A percentile compares a stretch with the other conserved stretches of the same genome.
Conservation (phyloP, 371 early-diverging fungal genomes). For the Mortierella sp. region DNA sequence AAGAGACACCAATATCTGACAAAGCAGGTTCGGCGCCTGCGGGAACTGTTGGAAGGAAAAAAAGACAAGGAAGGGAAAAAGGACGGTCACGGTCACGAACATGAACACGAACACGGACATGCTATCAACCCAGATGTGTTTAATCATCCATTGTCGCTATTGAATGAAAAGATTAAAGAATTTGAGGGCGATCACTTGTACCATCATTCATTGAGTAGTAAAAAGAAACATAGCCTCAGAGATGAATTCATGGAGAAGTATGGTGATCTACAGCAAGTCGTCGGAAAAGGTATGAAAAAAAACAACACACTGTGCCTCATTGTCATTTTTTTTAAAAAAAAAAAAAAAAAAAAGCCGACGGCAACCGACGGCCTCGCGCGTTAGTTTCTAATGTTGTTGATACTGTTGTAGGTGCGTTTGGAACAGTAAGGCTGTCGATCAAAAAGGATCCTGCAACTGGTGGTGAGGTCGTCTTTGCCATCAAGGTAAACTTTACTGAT, state of each 20-base stretch:
- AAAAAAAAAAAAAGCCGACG: background rate
- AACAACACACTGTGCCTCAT: background rate
- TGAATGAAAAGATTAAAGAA: constrained; percentile 35
- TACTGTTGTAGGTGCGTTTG: constrained; percentile 29
- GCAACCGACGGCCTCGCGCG: too few species aligned
- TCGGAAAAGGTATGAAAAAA: constrained; percentile 50
- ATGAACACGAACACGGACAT: background rate
- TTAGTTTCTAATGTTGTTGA: background rate
- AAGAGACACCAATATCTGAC: constrained; percentile 38
- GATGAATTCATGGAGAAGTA: constrained; percentile 44
- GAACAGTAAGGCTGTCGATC: constrained; percentile 28
- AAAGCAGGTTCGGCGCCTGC: constrained; percentile 22
- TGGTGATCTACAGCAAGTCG: constrained; percentile 49
- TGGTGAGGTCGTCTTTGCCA: constrained; percentile 23
- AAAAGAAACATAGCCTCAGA: constrained; percentile 22
- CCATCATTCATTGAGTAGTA: background rate
- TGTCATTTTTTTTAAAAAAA: background rate
- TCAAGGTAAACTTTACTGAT: constrained; percentile 19
- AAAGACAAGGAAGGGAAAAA: constrained; percentile 15
- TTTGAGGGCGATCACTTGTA: constrained; percentile 12
- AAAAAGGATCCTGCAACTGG: constrained; percentile 25
- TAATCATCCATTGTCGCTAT: constrained; percentile 39
- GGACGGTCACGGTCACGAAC: background rate
- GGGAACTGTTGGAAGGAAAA: constrained; percentile 26
- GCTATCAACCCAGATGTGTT: constrained; percentile 17